Base-by-base conservation (phyloP, 108 stramenopile species). In the Conticribra guillardii region DNA sequence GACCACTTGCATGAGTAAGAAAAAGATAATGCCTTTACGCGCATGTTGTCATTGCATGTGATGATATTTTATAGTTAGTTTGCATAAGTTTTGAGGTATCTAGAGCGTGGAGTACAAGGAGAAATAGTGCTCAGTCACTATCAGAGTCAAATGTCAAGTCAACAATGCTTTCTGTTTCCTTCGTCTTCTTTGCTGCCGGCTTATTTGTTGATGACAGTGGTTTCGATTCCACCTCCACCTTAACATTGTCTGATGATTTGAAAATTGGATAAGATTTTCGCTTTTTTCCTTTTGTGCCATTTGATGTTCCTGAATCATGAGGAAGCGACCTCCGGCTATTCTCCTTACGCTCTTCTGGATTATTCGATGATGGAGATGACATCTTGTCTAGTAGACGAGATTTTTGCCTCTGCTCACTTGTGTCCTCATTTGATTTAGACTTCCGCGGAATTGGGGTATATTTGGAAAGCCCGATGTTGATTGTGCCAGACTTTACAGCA, bases 121-220 rank as follows among this genome's bases (percentile, higher is more conserved):
- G n/a, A n/a, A n/a, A n/a, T n/a, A n/a, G n/a, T n/a, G n/a, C n/a
- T 70, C 59, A 58, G 55, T 30, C 59, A 44, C 58, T 60, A 41
- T 70, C 69, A 27, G 29, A 60, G 37, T 72, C 71, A 54, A 63
- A 50, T 0, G 52, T 54, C 71, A 72, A 63, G 44, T 72, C 71
- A 46, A 72, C 60, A 22, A 47, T n/a, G 17, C 34, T 63, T 24
- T 1, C 2, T 44, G 2, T 68, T 9, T 49, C 16, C 3, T 52
- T 34, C 47, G 32, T n/a, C 16, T 5, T 54, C 8, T 48, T 31
- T 15, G 48, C 34, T 37, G 4, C 5, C 17, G n/a, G 28, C 58
- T 31, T 59, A 4, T 49, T 58, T 7, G 47, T n/a, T 27, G 46
- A 19, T 17, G 26, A n/a, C 1, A 53, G n/a, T 49, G 31, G 24